Evolutionary conservation across 2,329 filamentous ascomycete species (phyloP).

Genomic region (Periglandula ipomoeae): DNA sequence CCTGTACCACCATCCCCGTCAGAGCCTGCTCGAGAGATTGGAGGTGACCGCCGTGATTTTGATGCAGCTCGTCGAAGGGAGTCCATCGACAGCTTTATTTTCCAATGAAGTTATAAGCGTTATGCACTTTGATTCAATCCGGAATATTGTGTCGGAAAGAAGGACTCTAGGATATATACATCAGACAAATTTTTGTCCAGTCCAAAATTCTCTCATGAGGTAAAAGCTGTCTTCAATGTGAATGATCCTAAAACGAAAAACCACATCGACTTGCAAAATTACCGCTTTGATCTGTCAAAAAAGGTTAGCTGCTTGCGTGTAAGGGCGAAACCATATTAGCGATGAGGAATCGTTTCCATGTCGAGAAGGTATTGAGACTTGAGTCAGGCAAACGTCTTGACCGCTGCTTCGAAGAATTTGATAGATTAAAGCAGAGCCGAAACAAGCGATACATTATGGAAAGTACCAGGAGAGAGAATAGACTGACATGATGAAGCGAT

Average conservation of each 20-base stretch:
- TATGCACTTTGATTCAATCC: neutral
- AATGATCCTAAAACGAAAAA: too few species aligned
- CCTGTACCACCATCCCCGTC: neutral
- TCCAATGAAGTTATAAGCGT: neutral
- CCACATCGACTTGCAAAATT: too few species aligned
- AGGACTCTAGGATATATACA: neutral
- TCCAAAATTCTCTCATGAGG: too few species aligned
- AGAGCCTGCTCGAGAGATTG: neutral
- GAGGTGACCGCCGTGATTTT: neutral
- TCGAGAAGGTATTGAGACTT: too few species aligned
- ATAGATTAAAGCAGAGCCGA: neutral
- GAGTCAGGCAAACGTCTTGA: neutral
- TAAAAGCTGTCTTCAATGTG: too few species aligned
- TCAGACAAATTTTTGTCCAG: too few species aligned
- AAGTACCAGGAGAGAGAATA: neutral
- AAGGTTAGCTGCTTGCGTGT: too few species aligned
- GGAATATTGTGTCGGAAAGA: neutral
- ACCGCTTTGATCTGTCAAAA: too few species aligned
- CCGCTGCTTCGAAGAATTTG: neutral
- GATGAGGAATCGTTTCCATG: neutral
- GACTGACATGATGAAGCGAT: neutral
- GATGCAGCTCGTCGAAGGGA: neutral
- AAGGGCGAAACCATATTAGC: neutral
- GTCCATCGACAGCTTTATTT: neutral
- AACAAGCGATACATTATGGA: neutral